These are phyloP conservation scores for Paecilomyces sp. DNA, from an alignment of 2,329 filamentous ascomycete species.

Conservation along the genomic window DNA sequence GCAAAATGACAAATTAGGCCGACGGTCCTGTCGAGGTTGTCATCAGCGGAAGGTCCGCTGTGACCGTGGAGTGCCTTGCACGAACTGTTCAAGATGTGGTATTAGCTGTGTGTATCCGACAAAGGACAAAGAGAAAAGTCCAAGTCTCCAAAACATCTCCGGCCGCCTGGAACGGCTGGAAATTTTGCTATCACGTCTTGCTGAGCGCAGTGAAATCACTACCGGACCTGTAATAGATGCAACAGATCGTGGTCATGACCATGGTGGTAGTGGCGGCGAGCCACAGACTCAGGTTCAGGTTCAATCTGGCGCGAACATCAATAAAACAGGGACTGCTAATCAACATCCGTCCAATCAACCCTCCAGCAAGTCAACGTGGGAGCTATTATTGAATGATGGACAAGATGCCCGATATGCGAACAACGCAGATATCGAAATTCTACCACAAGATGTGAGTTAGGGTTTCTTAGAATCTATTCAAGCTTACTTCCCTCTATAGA, in stretches of 20 bases:
- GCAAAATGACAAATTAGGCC: slow-evolving; percentile 1
- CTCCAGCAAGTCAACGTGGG: slow-evolving; percentile 5
- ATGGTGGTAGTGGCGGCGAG: not conserved
- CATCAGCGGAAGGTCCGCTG: slow-evolving; percentile 22
- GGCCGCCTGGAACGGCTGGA: slow-evolving; percentile 7
- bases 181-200: slow-evolving; percentile 5
- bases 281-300: not conserved
- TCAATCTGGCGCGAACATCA: not conserved
- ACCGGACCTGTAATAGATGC: not conserved
- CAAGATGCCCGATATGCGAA: slow-evolving; percentile 1
- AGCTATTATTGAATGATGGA: slow-evolving; percentile 6
- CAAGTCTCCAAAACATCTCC: slow-evolving; percentile 10
- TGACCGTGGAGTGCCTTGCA: slow-evolving; percentile 18
- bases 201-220: not conserved
- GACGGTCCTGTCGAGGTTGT: slow-evolving; percentile 14
- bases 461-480: not conserved
- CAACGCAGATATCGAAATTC: slow-evolving; percentile 4
- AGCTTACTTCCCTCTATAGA: not conserved
- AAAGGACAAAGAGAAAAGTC: slow-evolving; percentile 8
- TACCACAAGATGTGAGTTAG: not conserved
- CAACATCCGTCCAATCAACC: not conserved
- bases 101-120: slow-evolving; percentile 9
- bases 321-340: not conserved
- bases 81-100: slow-evolving; percentile 12
- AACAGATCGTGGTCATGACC: not conserved